phyloP scores from a whole-genome alignment of 495 filamentous ascomycete species.

The Xylaria castorea region DNA sequence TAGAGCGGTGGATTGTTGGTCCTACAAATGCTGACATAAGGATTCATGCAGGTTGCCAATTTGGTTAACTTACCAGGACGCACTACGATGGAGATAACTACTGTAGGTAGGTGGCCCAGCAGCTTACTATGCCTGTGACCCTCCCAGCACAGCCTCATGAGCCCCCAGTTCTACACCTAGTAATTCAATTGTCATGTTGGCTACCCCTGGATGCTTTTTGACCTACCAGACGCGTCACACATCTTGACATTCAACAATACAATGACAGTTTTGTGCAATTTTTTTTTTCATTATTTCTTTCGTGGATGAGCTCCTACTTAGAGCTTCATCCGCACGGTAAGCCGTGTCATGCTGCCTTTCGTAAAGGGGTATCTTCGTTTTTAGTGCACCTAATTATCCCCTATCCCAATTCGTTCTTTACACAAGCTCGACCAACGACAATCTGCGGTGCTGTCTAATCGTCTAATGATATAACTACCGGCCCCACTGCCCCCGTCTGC shows the following conservation, averaged over 20 bases:
- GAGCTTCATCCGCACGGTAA: background rate
- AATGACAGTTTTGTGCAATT: background rate
- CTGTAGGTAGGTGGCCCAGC: background rate
- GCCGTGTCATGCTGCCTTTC: background rate
- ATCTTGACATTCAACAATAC: background rate
- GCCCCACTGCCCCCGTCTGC: conserved; percentile 11
- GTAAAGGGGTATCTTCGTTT: conserved; percentile 21
- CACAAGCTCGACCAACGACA: conserved; percentile 24
- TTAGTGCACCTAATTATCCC: conserved; percentile 18
- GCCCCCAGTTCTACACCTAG: background rate
- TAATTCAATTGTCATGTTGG: conserved; percentile 1
- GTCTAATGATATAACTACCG: conserved; percentile 36
- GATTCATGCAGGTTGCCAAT: background rate
- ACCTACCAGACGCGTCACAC: background rate
- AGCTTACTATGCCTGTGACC: background rate
- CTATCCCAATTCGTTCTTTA: conserved; percentile 36
- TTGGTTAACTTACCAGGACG: background rate
- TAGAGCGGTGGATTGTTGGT: conserved; percentile 3
- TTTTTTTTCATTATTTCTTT: background rate
- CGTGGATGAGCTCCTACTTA: background rate
- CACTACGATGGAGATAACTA: background rate
- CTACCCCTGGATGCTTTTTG: conserved; percentile 9
- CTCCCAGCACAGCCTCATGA: conserved; percentile 12
- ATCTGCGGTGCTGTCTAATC: conserved; percentile 29
- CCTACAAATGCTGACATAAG: conserved; percentile 24